phyloP scores from a whole-genome alignment of 2,329 filamentous ascomycete genomes.

The Atkinsonella hypoxylon region DNA sequence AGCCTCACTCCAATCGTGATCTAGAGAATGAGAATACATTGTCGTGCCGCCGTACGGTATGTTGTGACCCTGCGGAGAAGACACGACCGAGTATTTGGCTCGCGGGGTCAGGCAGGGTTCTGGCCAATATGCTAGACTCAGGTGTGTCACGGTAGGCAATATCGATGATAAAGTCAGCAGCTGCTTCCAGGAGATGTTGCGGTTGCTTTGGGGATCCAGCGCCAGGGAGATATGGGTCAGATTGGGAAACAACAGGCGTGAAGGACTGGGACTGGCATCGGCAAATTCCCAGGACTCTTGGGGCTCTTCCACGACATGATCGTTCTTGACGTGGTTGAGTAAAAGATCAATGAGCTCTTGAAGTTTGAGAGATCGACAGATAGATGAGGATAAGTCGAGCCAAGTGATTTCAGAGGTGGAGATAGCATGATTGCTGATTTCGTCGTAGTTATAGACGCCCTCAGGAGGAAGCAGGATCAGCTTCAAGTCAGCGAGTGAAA shows the following conservation, averaged over 20 bases:
- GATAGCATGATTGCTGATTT: conserved; percentile 13
- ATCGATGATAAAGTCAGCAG: conserved; percentile 42
- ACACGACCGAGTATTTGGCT: conserved; percentile 34
- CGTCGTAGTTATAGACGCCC: conserved; percentile 15
- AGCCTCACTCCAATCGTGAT: conserved; percentile 48
- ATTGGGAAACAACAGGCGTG: conserved; percentile 36
- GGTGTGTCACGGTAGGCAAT: conserved; percentile 43
- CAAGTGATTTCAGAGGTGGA: conserved; percentile 29
- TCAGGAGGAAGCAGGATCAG: conserved; percentile 28
- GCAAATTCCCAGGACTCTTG: conserved; percentile 44
- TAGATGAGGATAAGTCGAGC: conserved; percentile 41
- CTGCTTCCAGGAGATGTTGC: conserved; percentile 43
- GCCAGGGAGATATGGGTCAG: conserved; percentile 51
- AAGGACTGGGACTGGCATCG: conserved; percentile 19
- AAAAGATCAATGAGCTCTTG: conserved; percentile 41
- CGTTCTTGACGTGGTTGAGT: conserved; percentile 23
- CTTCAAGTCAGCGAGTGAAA: conserved; percentile 38
- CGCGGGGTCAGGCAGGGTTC: conserved; percentile 45
- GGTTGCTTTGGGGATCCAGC: conserved; percentile 22
- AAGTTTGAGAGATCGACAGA: conserved; percentile 38
- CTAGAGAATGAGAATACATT: conserved; percentile 44
- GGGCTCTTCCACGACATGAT: conserved; percentile 15
- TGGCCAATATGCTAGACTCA: conserved; percentile 52
- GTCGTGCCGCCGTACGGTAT: conserved; percentile 44
- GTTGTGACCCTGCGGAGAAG: conserved; percentile 28